A percentile compares a stretch with the other conserved stretches of the same genome.
Evolutionary conservation across 2,329 filamentous ascomycete genomes (phyloP).

Genomic region (Paramyrothecium sp.): DNA sequence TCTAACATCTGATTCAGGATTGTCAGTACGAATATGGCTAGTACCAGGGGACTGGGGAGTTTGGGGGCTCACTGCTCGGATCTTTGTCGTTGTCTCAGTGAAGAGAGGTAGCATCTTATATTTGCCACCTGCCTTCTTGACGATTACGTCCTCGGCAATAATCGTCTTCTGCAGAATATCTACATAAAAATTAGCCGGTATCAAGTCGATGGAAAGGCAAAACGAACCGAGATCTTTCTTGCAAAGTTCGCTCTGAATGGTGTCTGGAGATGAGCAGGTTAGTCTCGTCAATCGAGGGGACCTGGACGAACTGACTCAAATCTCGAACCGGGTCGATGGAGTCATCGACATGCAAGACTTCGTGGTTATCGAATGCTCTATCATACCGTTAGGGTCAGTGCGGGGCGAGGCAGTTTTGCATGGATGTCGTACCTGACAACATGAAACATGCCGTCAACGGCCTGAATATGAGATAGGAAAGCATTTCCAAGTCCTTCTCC

Average conservation of each 20-base stretch:
- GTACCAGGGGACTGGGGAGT: no score
- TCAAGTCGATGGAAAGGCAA: no score
- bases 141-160: conserved; percentile 35
- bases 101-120: conserved; percentile 45
- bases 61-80: no score
- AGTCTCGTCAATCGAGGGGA: neutral
- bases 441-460: conserved; percentile 44
- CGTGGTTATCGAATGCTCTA: conserved; percentile 42
- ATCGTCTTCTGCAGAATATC: conserved; percentile 38
- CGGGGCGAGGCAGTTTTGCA: neutral
- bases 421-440: conserved; percentile 32
- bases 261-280: conserved; percentile 11
- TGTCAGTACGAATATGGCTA: no score
- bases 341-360: conserved; percentile 45
- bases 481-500: conserved; percentile 44
- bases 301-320: conserved; percentile 27
- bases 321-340: conserved; percentile 43
- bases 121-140: conserved; percentile 41
- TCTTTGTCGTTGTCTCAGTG: conserved; percentile 40
- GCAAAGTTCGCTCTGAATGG: conserved; percentile 23
- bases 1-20: no score
- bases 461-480: conserved; percentile 44
- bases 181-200: no score
- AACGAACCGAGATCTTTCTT: conserved; percentile 44
- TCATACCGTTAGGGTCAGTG: conserved; percentile 13